Percentiles rank a stretch among this genome's conserved stretches.
phyloP scores from a whole-genome alignment of 805 yeast genomes.

The Pichia paraexigua region DNA sequence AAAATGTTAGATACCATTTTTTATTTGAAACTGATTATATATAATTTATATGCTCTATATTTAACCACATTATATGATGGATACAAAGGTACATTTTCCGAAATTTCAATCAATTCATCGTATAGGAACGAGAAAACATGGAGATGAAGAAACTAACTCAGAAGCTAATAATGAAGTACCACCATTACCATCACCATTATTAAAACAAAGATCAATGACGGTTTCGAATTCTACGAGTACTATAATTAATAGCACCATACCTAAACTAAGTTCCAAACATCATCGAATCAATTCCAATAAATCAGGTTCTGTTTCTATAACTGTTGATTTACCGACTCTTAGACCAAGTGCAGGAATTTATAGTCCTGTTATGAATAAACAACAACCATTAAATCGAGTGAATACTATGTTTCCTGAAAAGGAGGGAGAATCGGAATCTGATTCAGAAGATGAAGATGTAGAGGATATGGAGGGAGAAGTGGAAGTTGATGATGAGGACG shows the following conservation, averaged over 20 bases:
- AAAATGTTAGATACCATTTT: too few species aligned
- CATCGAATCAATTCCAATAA: background rate
- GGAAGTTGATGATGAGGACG: background rate
- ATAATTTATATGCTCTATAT: too few species aligned
- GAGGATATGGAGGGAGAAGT: background rate
- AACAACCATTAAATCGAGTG: background rate
- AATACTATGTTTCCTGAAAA: conserved; percentile 1
- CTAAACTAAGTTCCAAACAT: background rate
- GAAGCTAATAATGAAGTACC: too few species aligned
- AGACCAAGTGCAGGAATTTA: conserved; percentile 5
- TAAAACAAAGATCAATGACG: background rate
- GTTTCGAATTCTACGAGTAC: background rate
- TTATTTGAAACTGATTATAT: too few species aligned
- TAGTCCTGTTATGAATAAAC: background rate
- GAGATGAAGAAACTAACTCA: background rate
- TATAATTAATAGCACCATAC: background rate
- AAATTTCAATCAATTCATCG: background rate
- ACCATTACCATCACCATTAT: background rate
- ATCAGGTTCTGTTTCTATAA: background rate
- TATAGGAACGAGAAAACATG: background rate
- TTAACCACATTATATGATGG: background rate
- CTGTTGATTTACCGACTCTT: conserved; percentile 8
- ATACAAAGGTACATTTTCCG: background rate
- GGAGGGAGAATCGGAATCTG: background rate
- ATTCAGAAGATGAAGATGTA: too few species aligned